phyloP scores from a whole-genome alignment of 495 filamentous ascomycete genomes.

The Terfezia boudieri region DNA sequence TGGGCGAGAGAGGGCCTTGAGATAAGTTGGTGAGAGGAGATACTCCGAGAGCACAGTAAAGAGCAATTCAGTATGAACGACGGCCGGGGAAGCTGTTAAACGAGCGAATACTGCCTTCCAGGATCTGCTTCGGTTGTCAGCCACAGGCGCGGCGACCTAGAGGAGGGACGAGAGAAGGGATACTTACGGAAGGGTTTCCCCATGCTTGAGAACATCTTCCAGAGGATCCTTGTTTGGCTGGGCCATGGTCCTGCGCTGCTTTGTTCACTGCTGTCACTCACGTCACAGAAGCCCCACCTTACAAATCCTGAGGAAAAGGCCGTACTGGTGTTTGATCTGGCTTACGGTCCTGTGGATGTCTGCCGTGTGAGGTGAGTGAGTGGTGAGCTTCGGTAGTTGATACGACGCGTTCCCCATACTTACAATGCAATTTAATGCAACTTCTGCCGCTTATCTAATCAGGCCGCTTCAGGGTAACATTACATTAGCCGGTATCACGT shows the following conservation, averaged over 20 bases:
- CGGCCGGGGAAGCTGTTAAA: conserved; percentile 9
- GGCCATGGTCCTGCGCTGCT: conserved; percentile 5
- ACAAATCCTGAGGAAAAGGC: too few species aligned
- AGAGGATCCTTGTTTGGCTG: conserved; percentile 13
- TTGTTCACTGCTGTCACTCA: too few species aligned
- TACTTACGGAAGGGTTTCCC: conserved; percentile 14
- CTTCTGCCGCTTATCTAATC: too few species aligned
- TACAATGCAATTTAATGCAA: not conserved
- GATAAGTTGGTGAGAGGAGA: conserved; percentile 40
- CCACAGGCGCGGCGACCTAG: not conserved
- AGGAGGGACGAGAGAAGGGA: too few species aligned
- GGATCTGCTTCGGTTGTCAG: conserved; percentile 4
- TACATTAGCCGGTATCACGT: too few species aligned
- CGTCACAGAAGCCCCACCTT: too few species aligned
- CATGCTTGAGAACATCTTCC: conserved; percentile 17
- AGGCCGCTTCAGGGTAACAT: too few species aligned
- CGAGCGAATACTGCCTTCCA: conserved; percentile 18
- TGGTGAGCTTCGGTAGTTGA: not conserved
- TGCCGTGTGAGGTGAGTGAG: too few species aligned
- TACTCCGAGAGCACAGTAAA: conserved; percentile 18
- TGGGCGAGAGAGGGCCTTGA: conserved; percentile 15
- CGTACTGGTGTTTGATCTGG: too few species aligned
- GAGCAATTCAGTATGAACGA: conserved; percentile 4
- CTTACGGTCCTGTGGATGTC: too few species aligned
- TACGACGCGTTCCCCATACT: not conserved